A percentile compares a stretch with the other conserved stretches of the same genome.
These are phyloP conservation scores for Ceratobasidium theobromae DNA, from an alignment of 1,284 basidiomycete genomes.

Conservation along the genomic window DNA sequence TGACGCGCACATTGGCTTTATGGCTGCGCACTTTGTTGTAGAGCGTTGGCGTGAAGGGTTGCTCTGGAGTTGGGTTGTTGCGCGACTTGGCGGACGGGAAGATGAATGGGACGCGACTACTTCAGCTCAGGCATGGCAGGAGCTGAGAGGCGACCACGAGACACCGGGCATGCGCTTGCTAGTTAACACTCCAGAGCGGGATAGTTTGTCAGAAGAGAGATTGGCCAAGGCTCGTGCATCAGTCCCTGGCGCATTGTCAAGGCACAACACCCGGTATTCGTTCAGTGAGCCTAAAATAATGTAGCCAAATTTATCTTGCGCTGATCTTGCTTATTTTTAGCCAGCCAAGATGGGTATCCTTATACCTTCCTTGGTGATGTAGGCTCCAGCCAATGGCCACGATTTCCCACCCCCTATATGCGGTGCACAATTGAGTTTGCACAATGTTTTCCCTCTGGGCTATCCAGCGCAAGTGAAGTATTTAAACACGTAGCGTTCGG, in stretches of 20 bases:
- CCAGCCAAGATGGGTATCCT: constrained; percentile 42
- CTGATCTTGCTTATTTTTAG: constrained; percentile 32
- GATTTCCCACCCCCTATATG: background rate
- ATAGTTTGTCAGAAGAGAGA: constrained; percentile 4
- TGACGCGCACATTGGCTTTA: constrained; percentile 21
- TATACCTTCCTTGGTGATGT: constrained; percentile 38
- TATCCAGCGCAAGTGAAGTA: constrained; percentile 43
- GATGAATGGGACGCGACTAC: constrained; percentile 40
- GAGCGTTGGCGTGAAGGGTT: constrained; percentile 45
- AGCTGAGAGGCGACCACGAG: background rate
- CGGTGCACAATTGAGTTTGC: constrained; percentile 42
- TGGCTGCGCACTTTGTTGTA: constrained; percentile 28
- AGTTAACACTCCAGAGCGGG: background rate
- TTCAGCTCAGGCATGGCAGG: background rate
- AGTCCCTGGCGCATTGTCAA: background rate
- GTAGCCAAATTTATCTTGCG: background rate
- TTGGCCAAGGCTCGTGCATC: background rate
- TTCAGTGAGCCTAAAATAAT: background rate
- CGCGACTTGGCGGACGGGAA: constrained; percentile 41
- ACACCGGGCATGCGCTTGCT: background rate
- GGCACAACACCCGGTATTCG: constrained; percentile 2
- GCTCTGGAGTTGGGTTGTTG: constrained; percentile 49
- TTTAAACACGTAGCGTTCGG: constrained; percentile 53
- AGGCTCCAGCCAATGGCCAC: constrained; percentile 36
- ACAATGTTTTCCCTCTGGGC: constrained; percentile 41